Conservation (phyloP, 495 filamentous ascomycete genomes). For the Penicillium ochrochloron region DNA sequence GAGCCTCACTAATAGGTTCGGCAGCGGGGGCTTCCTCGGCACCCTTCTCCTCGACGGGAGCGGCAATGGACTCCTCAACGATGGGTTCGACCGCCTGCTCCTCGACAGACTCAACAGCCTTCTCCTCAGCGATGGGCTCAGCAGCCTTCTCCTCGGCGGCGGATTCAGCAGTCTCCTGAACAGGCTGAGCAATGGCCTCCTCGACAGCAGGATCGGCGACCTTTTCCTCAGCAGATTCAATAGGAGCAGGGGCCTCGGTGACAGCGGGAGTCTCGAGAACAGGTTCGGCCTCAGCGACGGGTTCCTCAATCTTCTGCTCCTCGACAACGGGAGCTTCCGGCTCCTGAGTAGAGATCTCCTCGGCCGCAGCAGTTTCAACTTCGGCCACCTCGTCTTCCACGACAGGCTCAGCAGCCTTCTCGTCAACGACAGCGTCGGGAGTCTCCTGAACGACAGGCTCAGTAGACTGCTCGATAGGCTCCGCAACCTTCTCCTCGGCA, state of each 20-base stretch:
- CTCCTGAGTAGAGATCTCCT: slow-evolving; percentile 11
- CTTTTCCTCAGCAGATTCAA: not conserved
- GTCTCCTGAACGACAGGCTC: slow-evolving; percentile 10
- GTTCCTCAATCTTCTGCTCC: not conserved
- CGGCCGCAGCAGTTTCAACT: not conserved
- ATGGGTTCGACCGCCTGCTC: slow-evolving; percentile 6
- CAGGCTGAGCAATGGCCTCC: slow-evolving; percentile 5
- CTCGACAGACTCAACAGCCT: slow-evolving; percentile 2
- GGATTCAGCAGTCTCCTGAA: slow-evolving; percentile 1
- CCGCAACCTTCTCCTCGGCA: not conserved
- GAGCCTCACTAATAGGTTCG: too few species aligned
- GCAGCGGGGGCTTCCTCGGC: too few species aligned
- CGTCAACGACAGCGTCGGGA: slow-evolving; percentile 4
- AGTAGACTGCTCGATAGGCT: slow-evolving; percentile 14
- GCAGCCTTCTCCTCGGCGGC: slow-evolving; percentile 5
- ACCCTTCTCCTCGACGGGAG: too few species aligned
- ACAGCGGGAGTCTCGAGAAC: slow-evolving; percentile 6
- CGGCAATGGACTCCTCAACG: not conserved
- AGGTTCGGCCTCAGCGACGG: slow-evolving; percentile 4
- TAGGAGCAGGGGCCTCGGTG: not conserved
- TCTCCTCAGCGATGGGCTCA: slow-evolving; percentile 2
- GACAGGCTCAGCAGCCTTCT: not conserved
- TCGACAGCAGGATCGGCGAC: too few species aligned
- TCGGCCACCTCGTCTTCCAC: not conserved
- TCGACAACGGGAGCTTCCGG: not conserved